These are phyloP conservation scores for Microbotryomycetes sp. DNA, from an alignment of 1,284 basidiomycete species.

Conservation along the genomic window DNA sequence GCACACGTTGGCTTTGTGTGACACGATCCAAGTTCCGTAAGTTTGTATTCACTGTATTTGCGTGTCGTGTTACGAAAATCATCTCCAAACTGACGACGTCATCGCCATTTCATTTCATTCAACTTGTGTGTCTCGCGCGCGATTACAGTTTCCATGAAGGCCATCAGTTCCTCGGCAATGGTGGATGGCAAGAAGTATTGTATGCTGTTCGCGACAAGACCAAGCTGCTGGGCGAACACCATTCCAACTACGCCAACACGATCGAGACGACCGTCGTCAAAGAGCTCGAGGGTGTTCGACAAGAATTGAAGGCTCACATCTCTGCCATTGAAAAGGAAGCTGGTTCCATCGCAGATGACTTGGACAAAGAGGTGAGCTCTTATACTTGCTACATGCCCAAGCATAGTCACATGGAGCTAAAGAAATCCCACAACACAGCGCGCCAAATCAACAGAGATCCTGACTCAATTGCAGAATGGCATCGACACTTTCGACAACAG, in stretches of 20 bases:
- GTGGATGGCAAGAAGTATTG: constrained; percentile 32
- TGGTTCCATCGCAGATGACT: constrained; percentile 21
- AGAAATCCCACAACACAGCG: constrained; percentile 8
- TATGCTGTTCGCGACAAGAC: constrained; percentile 34
- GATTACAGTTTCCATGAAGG: constrained; percentile 28
- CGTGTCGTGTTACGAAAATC: not conserved
- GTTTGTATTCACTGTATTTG: not conserved
- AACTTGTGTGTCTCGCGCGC: not conserved
- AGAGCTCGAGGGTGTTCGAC: constrained; percentile 25
- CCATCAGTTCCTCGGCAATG: constrained; percentile 34
- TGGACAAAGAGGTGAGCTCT: constrained; percentile 29
- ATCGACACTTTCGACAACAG: constrained; percentile 33
- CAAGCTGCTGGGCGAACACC: constrained; percentile 26
- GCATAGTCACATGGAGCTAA: not conserved
- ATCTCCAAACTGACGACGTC: not conserved
- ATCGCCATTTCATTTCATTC: not conserved
- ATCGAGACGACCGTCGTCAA: constrained; percentile 30
- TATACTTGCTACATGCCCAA: not conserved
- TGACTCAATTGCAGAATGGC: constrained; percentile 26
- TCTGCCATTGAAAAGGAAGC: constrained; percentile 32
- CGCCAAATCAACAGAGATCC: constrained; percentile 15
- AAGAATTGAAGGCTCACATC: constrained; percentile 33
- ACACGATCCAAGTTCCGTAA: constrained; percentile 31
- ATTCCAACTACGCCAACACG: constrained; percentile 21
- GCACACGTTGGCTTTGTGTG: constrained; percentile 25